Evolutionary conservation across 129 eudicot genomes (phyloP).

Genomic region (Scalesia atractyloides): DNA sequence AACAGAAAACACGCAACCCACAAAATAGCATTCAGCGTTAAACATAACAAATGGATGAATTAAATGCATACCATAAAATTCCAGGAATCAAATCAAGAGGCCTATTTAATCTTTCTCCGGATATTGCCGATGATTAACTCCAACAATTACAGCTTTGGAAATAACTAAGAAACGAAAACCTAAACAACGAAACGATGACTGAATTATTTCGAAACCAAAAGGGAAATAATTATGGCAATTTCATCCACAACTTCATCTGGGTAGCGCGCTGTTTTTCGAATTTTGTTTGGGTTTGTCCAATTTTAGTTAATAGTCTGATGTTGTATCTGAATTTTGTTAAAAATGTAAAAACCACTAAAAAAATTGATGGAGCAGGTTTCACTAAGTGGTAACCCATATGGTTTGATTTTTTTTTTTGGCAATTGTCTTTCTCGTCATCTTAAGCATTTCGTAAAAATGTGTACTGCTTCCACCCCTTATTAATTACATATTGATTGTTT

Average conservation of each 20-base stretch:
- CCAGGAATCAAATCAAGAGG: constrained; percentile 24
- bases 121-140: background rate
- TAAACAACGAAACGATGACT: background rate
- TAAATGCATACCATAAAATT: constrained; percentile 24
- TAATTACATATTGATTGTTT: no score
- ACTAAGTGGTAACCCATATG: no score
- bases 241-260: constrained; percentile 20
- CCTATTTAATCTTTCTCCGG: constrained; percentile 6
- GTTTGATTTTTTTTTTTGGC: no score
- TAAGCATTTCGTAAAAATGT: no score
- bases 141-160: constrained; percentile 16
- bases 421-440: no score
- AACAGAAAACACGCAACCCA: background rate
- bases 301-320: constrained; percentile 20
- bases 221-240: constrained; percentile 16
- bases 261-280: constrained; percentile 23
- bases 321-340: constrained; percentile 7
- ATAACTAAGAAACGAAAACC: background rate
- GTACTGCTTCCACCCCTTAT: no score
- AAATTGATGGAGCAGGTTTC: no score
- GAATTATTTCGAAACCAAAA: background rate
- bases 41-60: background rate
- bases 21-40: background rate
- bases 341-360: no score
- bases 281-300: constrained; percentile 18